These are phyloP conservation scores for Taxillus chinensis DNA, from an alignment of 164 flowering plant species.

Conservation along the genomic window DNA sequence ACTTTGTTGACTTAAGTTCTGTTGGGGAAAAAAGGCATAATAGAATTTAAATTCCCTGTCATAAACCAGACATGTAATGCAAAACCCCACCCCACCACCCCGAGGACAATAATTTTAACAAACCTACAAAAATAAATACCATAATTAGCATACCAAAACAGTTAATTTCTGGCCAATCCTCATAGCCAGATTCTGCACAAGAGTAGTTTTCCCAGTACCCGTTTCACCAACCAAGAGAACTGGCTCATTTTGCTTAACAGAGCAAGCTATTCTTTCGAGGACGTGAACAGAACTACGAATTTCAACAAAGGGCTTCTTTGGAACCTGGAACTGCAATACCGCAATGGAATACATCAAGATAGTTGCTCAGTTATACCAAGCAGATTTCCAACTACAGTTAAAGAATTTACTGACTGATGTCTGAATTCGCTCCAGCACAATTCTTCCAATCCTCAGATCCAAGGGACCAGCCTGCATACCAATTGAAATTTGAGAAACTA, in stretches of 20 bases:
- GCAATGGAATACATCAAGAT: not conserved
- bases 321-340: slow-evolving; percentile 25
- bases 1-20: slow-evolving; percentile 98
- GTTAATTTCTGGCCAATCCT: slow-evolving; percentile 72
- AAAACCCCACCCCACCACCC: not conserved
- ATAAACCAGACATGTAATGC: not conserved
- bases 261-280: slow-evolving; percentile 82
- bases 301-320: slow-evolving; percentile 51
- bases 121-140: not conserved
- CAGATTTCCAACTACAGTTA: not conserved
- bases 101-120: not conserved
- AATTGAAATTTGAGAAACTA: slow-evolving; percentile 7
- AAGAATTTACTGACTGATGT: slow-evolving; percentile 16
- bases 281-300: slow-evolving; percentile 54
- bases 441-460: slow-evolving; percentile 57
- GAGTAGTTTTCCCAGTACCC: slow-evolving; percentile 97
- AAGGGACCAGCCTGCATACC: slow-evolving; percentile 33
- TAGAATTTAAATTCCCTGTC: not conserved
- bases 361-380: not conserved
- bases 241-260: slow-evolving; percentile 83
- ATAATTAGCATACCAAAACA: slow-evolving; percentile 59
- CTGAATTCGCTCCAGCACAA: slow-evolving; percentile 28
- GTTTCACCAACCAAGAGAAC: slow-evolving; percentile 98
- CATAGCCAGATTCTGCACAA: slow-evolving; percentile 78
- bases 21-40: slow-evolving; percentile 11